Base-by-base conservation (phyloP, 257 asterid genomes). In the Scutellaria barbata region DNA sequence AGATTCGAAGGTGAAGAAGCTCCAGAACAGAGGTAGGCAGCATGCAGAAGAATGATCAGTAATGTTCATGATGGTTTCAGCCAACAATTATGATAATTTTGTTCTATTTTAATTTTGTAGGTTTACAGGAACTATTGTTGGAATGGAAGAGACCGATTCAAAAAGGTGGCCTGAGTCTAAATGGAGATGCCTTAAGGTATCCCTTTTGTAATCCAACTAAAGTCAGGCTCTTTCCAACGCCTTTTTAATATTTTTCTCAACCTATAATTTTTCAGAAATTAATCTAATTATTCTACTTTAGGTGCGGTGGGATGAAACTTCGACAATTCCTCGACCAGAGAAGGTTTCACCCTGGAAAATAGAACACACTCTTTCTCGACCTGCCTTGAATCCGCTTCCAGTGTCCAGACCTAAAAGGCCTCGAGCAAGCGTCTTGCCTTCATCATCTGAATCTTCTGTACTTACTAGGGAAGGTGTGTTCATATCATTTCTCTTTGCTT, bases 1-100 rank as follows among this genome's bases (percentile, higher is more conserved):
- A 85, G 94, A 82, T 95, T 95, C 12, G 99, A 95, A 90, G 99
- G 99, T 71, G 99, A 95, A 87, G 99, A 91, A 82, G 90, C 99
- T 68, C 99, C 98, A 18, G 99, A 95, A 81, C 99, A 94, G 85
- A 89, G 99, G 99, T 94, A 83, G 56, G 61, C 63, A 54, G 46
- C 43, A 16, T 76, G 59, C 40, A 41, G 43, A 56, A 54, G 53
- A 56, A 18, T 75, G 59, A 47, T 51, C 14, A 59, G 11, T 67
- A 51, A 14, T n/a, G 55, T 16, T 63, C 25, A 25, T 76, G 16
- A 48, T 10, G 68, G 54, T 50, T 13, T 62, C 20, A 20, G 46
- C 8, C 58, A 52, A 59, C 52, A 63, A 18, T 35, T 57, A 39
- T 50, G 57, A 41, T 39, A 57, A 0, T 33, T 70, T 42, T 39